Evolutionary conservation across 176 grass and related monocot species (phyloP), one percentile per base, ranked within the genome.

Genomic region (Phragmites australis): DNA sequence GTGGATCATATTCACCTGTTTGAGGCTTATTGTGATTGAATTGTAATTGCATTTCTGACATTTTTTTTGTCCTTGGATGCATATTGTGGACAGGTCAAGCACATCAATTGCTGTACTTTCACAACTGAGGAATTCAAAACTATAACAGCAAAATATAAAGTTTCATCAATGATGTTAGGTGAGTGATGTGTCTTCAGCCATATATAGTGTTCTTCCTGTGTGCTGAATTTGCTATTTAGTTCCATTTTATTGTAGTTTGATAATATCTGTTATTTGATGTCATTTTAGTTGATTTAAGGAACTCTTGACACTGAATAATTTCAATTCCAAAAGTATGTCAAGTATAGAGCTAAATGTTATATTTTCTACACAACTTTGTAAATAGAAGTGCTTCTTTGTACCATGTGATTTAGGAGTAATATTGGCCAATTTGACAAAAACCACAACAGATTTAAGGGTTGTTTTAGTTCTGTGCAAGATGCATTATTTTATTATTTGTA

Each of bases 111-210:
- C 78, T 93, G 93, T 75, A 93, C 83, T 78, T 89, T 84, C 43
- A 90, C 53, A 19, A 62, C 83, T 82, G 85, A 88, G 43, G 88
- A 97, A 70, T 87, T 97, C 39, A 91, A 97, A 83, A 90, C 85
- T 83, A 81, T 90, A 37, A 90, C 90, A n/a, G 49, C 90, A 74
- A 88, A 85, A 75, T 97, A 93, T 68, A 90, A 84, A 81, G 80
- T 97, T 72, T 79, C 88, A 8, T 89, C 93, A 79, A 93, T 97
- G 90, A 88, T 97, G 88, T 75, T 57, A 80, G 90, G 93, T 97
- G 88, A 78, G 52, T 42, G 48, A 62, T 75, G 51, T 75, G 16
- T 8, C 47, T 54, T 71, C 27, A 59, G 40, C 44, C 16, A 41
- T 72, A 11, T 58, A 48, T 57, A 42, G 12, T 67, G 16, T 42